Conservation (phyloP, 2,329 filamentous ascomycete species). For the Metarhizium robertsii region DNA sequence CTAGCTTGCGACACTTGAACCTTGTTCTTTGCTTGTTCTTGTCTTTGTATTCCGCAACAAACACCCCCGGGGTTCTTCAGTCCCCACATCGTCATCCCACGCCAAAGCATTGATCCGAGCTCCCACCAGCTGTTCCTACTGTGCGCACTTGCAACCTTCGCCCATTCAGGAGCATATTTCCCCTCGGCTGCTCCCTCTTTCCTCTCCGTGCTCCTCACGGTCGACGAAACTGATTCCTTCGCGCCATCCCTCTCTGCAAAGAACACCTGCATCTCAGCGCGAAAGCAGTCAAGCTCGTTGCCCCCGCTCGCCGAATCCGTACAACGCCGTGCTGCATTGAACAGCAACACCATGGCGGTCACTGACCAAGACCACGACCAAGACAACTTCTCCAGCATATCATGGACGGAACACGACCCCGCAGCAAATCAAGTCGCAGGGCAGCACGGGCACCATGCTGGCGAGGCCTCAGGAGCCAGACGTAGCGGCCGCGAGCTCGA, state of each 20-base stretch:
- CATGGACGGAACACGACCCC: conserved; percentile 59
- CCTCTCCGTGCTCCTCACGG: neutral
- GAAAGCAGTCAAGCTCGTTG: neutral
- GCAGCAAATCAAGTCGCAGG: conserved; percentile 15
- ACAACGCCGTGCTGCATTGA: neutral
- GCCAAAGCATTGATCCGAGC: neutral
- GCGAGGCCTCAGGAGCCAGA: conserved; percentile 32
- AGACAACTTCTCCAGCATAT: conserved; percentile 74
- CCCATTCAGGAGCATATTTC: neutral
- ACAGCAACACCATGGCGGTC: conserved; percentile 22
- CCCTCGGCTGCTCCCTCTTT: neutral
- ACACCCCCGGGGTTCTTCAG: neutral
- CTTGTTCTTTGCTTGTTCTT: too few relatives aligned
- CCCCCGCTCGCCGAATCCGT: neutral
- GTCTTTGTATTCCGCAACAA: too few relatives aligned
- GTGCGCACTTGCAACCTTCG: neutral
- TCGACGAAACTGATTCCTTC: neutral
- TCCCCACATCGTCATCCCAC: neutral
- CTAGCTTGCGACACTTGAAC: too few relatives aligned
- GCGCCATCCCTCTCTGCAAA: neutral
- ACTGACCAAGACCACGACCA: conserved; percentile 46
- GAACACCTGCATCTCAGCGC: neutral
- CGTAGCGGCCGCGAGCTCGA: conserved; percentile 40
- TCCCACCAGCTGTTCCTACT: neutral
- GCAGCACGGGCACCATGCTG: conserved; percentile 21